Conservation (phyloP, 495 filamentous ascomycete genomes). For the Neurospora sp. region DNA sequence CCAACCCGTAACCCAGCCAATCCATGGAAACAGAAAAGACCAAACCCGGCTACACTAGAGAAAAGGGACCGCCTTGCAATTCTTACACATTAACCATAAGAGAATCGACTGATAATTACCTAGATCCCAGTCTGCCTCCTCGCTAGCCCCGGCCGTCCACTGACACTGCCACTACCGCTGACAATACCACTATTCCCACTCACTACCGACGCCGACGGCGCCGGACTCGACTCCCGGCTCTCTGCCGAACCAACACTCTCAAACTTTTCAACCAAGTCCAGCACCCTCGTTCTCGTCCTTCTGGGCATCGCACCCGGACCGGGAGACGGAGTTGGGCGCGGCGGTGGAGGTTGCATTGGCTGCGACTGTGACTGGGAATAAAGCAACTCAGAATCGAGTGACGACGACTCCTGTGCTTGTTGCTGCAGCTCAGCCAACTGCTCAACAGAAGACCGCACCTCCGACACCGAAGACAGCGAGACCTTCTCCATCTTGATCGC, state of each 20-base stretch:
- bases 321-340: not conserved
- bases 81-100: not conserved
- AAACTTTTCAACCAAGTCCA: slow-evolving; percentile 38
- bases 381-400: not conserved
- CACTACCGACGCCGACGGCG: slow-evolving; percentile 1
- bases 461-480: not conserved
- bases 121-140: not conserved
- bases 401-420: not conserved
- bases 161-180: not conserved
- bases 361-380: not conserved
- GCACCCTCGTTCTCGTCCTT: slow-evolving; percentile 27
- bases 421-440: not conserved
- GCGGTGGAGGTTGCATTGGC: not conserved
- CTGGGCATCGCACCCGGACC: not conserved
- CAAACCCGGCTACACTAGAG: not conserved
- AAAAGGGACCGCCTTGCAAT: not conserved
- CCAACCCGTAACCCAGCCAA: not conserved
- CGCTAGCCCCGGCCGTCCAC: not conserved
- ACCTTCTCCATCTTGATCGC: slow-evolving; percentile 19
- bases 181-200: not conserved
- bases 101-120: not conserved
- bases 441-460: not conserved
- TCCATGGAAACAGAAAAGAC: not conserved
- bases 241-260: slow-evolving; percentile 18
- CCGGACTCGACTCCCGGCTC: slow-evolving; percentile 24